A percentile compares a stretch with the other conserved stretches of the same genome.
These are phyloP conservation scores for Vachellia collinsii DNA, from an alignment of 306 rosid genomes.

Conservation along the genomic window DNA sequence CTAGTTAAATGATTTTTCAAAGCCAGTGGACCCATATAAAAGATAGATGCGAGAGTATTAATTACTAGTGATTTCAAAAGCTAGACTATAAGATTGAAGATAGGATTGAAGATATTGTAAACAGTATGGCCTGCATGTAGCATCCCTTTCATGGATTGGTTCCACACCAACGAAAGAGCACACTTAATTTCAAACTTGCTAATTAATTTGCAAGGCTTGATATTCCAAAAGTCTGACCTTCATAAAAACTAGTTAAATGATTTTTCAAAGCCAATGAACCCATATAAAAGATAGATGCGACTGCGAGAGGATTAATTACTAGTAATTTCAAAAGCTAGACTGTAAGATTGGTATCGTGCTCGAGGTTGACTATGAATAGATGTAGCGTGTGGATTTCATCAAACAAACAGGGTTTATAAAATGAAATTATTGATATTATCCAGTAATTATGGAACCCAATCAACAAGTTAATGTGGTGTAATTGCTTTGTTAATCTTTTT, in stretches of 20 bases:
- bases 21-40: not conserved
- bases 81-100: not conserved
- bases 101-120: too few species aligned
- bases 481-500: too few species aligned
- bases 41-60: not conserved
- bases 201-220: not conserved
- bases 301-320: not conserved
- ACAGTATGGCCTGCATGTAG: too few species aligned
- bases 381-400: too few species aligned
- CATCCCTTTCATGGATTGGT: not conserved
- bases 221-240: not conserved
- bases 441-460: too few species aligned
- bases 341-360: too few species aligned
- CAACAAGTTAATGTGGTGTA: too few species aligned
- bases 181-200: not conserved
- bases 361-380: too few species aligned
- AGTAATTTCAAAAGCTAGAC: not conserved
- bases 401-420: too few species aligned
- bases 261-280: not conserved
- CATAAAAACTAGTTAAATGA: too few species aligned
- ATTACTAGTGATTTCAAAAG: not conserved
- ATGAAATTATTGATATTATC: too few species aligned
- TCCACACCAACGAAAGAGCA: too few species aligned
- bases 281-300: not conserved
- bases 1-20: not conserved